Base-by-base conservation (phyloP, 1,284 basidiomycete species). In the Acaromyces ingoldii region DNA sequence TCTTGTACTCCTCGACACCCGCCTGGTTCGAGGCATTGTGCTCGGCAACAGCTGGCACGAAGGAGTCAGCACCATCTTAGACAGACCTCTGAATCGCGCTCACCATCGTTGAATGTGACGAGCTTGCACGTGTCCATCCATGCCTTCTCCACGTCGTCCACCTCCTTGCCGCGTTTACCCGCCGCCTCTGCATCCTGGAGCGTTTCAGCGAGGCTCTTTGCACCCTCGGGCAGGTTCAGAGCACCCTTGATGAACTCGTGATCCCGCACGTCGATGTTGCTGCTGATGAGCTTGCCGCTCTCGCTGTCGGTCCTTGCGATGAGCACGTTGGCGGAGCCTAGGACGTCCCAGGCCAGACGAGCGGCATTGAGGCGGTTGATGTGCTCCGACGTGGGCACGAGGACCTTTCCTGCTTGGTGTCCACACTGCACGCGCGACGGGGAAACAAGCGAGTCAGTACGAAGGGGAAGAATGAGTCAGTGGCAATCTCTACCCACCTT, bases 261-360 rank as follows among this genome's bases (percentile, higher is more conserved):
- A 70, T 89, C 91, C 25, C 82, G 81, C 48, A 82, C 76, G 69
- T 95, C 91, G 39, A 92, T 81, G 53, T 86, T 90, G 22, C 85
- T 86, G 15, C 87, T 87, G 62, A 95, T 82, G 40, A 93, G 82
- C 76, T 85, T 88, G 40, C 84, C 89, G n/a, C 85, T 86, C 77
- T 93, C 89, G 9, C 90, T 86, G 76, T 95, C 91, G 3, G 91
- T 93, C 51, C 91, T 85, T 7, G 89, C 89, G 61, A 95, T 89
- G 56, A 91, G 77, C 37, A 91, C 82, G 83, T 91, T 91, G 15
- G 88, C 86, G 47, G 86, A 85, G 70, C 88, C 86, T 62, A 93
- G 80, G 53, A 93, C 79, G 76, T 93, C 90, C 62, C 89, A 83
- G 76, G 91, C 89, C 79, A 91, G 89, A 25, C 90, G 86, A 28